Conservation (phyloP, 306 rosid species). For the Prunus mume region DNA sequence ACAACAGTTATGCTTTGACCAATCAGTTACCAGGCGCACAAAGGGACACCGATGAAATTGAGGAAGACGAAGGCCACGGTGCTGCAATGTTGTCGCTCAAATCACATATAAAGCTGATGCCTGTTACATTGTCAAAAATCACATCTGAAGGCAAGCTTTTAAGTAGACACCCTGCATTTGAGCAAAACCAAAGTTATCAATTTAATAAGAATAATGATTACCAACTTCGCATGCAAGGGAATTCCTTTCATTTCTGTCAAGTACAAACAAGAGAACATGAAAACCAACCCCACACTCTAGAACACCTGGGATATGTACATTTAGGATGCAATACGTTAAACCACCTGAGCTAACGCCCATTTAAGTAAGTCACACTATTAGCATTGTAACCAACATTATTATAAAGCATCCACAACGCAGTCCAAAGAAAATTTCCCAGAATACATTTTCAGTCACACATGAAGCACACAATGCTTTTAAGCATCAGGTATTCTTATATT, state of each 20-base stretch:
- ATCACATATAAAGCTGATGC: conserved; percentile 88
- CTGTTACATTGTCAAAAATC: conserved; percentile 77
- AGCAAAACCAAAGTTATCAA: conserved; percentile 7
- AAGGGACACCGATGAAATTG: conserved; percentile 72
- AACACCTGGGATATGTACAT: background rate
- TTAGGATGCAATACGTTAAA: background rate
- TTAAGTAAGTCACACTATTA: background rate
- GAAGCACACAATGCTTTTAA: background rate
- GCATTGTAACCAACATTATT: background rate
- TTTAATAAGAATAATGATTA: background rate
- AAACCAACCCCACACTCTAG: background rate
- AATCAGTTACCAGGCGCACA: conserved; percentile 88
- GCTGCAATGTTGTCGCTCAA: conserved; percentile 89
- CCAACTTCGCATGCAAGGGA: background rate
- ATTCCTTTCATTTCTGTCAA: background rate
- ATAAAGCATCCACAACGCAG: background rate
- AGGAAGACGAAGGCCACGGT: conserved; percentile 95
- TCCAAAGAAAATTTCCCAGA: background rate
- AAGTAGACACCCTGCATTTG: conserved; percentile 78
- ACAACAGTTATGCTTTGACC: background rate
- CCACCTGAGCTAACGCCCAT: background rate
- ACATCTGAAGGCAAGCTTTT: conserved; percentile 87
- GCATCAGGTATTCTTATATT: background rate
- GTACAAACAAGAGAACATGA: background rate
- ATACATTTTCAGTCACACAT: background rate